Percentiles rank a stretch among this genome's conserved stretches.
Conservation (phyloP, 129 eudicot species). For the Escallonia herrerae region DNA sequence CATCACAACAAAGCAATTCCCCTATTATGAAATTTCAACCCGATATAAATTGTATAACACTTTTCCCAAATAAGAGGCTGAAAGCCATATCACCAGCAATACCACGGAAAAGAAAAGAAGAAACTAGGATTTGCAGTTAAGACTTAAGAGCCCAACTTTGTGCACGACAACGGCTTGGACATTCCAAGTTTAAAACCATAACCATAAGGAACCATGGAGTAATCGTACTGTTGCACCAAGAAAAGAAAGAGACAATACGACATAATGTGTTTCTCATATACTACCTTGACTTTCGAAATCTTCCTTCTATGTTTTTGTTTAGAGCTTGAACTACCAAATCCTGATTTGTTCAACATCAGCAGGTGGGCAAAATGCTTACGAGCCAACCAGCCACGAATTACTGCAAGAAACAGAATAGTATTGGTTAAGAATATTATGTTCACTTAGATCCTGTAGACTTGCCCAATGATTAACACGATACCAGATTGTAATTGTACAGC, state of each 20-base stretch:
- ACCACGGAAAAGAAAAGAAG: no score
- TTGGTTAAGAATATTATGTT: neutral
- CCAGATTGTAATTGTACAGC: conserved; percentile 77
- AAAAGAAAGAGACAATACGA: neutral
- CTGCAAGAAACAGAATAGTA: conserved; percentile 29
- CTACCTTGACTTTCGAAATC: conserved; percentile 58
- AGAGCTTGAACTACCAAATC: conserved; percentile 25
- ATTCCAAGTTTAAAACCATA: no score
- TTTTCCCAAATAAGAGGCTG: no score
- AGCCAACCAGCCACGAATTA: conserved; percentile 81
- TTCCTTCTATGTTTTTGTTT: conserved; percentile 21
- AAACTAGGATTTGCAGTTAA: no score
- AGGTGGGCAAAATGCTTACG: conserved; percentile 42
- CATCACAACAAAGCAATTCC: no score
- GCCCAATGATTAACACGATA: conserved; percentile 18
- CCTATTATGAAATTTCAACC: no score
- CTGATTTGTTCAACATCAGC: conserved; percentile 23
- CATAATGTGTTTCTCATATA: neutral
- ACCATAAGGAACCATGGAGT: no score
- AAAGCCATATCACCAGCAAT: no score
- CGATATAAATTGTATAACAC: no score
- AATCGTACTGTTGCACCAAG: no score
- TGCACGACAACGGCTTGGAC: no score
- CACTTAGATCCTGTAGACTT: neutral
- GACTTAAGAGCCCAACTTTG: no score